These are phyloP conservation scores for Papiliotrema nemorosa DNA, from an alignment of 1,284 basidiomycete species.

Conservation along the genomic window DNA sequence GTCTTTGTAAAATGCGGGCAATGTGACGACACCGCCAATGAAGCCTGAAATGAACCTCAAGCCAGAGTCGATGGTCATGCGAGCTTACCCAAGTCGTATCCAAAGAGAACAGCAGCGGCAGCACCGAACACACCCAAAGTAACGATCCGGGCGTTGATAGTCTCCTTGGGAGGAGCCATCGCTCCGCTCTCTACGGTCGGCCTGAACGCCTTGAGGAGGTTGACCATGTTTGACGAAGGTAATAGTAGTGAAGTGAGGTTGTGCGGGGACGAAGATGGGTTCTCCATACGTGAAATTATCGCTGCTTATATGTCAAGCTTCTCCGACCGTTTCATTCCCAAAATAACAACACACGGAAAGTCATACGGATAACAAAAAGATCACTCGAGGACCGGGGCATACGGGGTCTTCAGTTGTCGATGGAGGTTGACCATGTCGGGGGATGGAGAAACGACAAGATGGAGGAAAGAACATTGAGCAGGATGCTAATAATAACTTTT, in stretches of 20 bases:
- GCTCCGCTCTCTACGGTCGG: conserved; percentile 1
- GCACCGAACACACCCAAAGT: conserved; percentile 10
- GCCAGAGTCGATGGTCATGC: background rate
- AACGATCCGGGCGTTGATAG: conserved; percentile 9
- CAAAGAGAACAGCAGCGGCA: conserved; percentile 12
- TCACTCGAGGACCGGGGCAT: too few species aligned
- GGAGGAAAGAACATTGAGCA: background rate
- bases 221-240: conserved; percentile 10
- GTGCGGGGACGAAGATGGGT: background rate
- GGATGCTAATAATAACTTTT: too few species aligned
- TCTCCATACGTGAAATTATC: background rate
- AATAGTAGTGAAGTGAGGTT: too few species aligned
- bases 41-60: conserved; percentile 7
- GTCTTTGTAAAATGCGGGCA: conserved; percentile 12
- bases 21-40: conserved; percentile 14
- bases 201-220: conserved; percentile 12
- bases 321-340: background rate
- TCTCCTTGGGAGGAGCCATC: conserved; percentile 12
- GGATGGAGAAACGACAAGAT: background rate
- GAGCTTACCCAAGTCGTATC: conserved; percentile 14
- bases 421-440: background rate
- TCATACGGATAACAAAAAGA: too few species aligned
- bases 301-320: background rate
- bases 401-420: background rate
- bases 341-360: too few species aligned